Evolutionary conservation across 768 basidiomycete species (phyloP).

Genomic region (Mrakia blollopis): DNA sequence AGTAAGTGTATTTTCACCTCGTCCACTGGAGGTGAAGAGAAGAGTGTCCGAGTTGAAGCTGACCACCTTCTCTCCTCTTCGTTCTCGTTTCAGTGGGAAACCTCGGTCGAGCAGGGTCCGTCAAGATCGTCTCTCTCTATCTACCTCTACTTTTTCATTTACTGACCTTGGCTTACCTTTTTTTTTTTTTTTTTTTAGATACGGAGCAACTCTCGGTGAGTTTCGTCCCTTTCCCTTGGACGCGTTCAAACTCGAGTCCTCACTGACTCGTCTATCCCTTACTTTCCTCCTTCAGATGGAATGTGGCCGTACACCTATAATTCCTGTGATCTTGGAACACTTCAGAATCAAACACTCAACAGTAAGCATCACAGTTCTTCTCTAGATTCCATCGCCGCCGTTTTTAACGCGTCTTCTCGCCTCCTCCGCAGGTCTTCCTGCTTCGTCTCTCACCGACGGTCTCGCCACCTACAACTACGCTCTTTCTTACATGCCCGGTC

Average conservation of each 20-base stretch:
- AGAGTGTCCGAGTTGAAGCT: not conserved
- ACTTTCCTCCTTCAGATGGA: not conserved
- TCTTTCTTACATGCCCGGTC: slow-evolving; percentile 81
- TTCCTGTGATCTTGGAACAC: slow-evolving; percentile 86
- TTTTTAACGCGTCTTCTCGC: not conserved
- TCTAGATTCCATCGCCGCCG: not conserved
- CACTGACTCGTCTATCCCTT: not conserved
- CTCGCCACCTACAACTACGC: slow-evolving; percentile 49
- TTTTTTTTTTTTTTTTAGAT: slow-evolving; percentile 39
- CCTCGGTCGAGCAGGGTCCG: slow-evolving; percentile 68
- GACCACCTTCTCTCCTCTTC: no score
- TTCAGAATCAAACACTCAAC: slow-evolving; percentile 69
- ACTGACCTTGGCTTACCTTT: not conserved
- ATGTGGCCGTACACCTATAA: slow-evolving; percentile 47
- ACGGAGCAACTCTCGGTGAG: slow-evolving; percentile 18
- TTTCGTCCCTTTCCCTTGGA: not conserved
- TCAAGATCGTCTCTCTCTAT: not conserved
- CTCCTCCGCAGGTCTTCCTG: slow-evolving; percentile 46
- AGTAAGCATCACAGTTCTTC: slow-evolving; percentile 39
- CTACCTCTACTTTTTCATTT: not conserved
- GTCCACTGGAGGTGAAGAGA: no score
- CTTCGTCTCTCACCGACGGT: slow-evolving; percentile 60
- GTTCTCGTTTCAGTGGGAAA: slow-evolving; percentile 57
- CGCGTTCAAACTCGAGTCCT: not conserved
- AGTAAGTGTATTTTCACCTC: not conserved